Conservation (phyloP, 148 eudicot genomes). For the Persicaria maculosa region DNA sequence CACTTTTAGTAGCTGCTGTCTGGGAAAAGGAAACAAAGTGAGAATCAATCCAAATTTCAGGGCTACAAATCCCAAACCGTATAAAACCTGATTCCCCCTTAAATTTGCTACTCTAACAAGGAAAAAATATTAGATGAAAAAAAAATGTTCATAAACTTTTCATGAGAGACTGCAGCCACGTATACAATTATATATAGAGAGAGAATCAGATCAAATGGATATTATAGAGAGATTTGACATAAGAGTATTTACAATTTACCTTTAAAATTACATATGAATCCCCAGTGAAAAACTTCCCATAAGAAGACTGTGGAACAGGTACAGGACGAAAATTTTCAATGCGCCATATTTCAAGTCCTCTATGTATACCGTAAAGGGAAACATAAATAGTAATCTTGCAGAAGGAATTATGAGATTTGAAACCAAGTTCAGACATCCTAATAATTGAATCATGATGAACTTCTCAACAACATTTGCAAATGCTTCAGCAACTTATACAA, state of each 20-base stretch:
- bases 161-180: background rate
- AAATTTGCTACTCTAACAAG: background rate
- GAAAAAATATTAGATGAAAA: background rate
- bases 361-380: constrained; percentile 44
- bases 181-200: background rate
- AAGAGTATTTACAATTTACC: constrained; percentile 43
- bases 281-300: constrained; percentile 84
- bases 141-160: background rate
- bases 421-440: background rate
- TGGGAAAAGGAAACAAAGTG: constrained; percentile 18
- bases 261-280: constrained; percentile 79
- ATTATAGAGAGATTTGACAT: background rate
- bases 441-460: background rate
- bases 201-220: background rate
- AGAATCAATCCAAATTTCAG: background rate
- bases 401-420: background rate
- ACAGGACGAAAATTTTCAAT: constrained; percentile 76
- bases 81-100: background rate
- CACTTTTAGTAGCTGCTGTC: constrained; percentile 77
- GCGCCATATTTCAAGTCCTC: constrained; percentile 95
- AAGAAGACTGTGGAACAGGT: constrained; percentile 50
- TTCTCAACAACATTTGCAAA: background rate
- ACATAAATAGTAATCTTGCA: constrained; percentile 5
- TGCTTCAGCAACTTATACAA: background rate
- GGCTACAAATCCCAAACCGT: background rate